Base-by-base conservation (phyloP, 805 yeast genomes). In the Starmerella lactis-condensi region DNA sequence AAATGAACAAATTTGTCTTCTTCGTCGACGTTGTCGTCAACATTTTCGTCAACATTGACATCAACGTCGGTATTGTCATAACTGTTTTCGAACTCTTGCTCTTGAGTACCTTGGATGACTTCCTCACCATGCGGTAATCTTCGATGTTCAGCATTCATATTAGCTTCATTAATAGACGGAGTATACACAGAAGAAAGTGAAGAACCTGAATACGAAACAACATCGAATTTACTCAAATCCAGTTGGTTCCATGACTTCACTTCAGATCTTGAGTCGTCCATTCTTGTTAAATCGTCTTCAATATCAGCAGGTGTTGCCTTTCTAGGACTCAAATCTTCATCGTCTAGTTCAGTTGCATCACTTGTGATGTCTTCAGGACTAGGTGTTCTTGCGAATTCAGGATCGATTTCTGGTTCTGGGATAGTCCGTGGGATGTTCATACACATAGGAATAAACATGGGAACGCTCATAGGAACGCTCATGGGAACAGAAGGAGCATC, bases 201-300 rank as follows among this genome's bases (percentile, higher is more conserved):
- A 3, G 44, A 38, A 4, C 42, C 42, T 4, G 29, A 24, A 33
- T 33, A 39, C 4, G 43, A 39, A 5, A 29, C 35, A 8, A 23
- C 26, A 13, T 38, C 39, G 17, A 38, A 34, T 12, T 30, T 19
- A 20, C 37, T 26, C 21, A 31, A 17, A 25, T 39, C 30, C 6
- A 39, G 22, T 8, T 13, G 19, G 22, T 28, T 32, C 37, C 40
- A 38, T 19, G 10, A 11, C 6, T 13, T 12, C 4, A 28, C 17
- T 8, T 26, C 31, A 3, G n/a, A 22, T 7, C 9, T 5, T 6
- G 34, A 14, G 4, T 17, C 30, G 4, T n/a, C 28, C 6, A 17
- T 17, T 17, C 28, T 28, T 4, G 6, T 11, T 10, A 30, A 8
- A 13, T 26, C n/a, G n/a, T n/a, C n/a, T n/a, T n/a, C n/a, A n/a